Evolutionary conservation across 306 rosid species (phyloP), one percentile per base, ranked within the genome.

Genomic region (Malus sylvestris): DNA sequence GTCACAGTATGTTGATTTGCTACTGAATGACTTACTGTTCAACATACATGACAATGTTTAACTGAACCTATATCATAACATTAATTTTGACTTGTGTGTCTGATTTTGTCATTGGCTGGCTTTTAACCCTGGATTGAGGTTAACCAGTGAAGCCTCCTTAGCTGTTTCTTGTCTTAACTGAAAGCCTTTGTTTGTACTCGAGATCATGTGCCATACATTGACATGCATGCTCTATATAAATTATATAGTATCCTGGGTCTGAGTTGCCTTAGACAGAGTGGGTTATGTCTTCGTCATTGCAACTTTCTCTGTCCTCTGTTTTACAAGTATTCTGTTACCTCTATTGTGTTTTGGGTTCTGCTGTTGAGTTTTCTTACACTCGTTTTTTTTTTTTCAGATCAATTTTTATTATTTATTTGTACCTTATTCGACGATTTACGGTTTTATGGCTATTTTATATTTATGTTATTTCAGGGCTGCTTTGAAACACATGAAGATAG

Each of bases 401-500:
- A 22, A 3, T 9, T 4, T n/a, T 57, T 57, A 8, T 57, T 57
- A 8, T 20, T 8, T n/a, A 57, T 57, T 57, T 5, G n/a, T 27
- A 60, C 33, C 27, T 23, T 60, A 12, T 61, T 61, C 8, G 3
- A 61, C 32, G 55, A n/a, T 46, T 53, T 73, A 51, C 77, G 79
- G 45, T 45, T 10, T 30, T 32, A 15, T n/a, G 29, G 19, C 9
- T 20, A 30, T 67, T 67, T 22, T 55, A 58, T 10, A 3, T 10
- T 20, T 20, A 57, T 57, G 44, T 66, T n/a, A 19, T 40, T 46
- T 52, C 89, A 93, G 96, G 87, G 84, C 96, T 83, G 97, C 93
- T 82, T 81, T 93, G 73, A 93, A 87, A 75, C 93, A 93, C 84
- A 79, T 93, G 88, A 93, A 93, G 87, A 69, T 90, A 82, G 97